Evolutionary conservation across 345 rosid species (phyloP).

Genomic region (Mangifera indica): DNA sequence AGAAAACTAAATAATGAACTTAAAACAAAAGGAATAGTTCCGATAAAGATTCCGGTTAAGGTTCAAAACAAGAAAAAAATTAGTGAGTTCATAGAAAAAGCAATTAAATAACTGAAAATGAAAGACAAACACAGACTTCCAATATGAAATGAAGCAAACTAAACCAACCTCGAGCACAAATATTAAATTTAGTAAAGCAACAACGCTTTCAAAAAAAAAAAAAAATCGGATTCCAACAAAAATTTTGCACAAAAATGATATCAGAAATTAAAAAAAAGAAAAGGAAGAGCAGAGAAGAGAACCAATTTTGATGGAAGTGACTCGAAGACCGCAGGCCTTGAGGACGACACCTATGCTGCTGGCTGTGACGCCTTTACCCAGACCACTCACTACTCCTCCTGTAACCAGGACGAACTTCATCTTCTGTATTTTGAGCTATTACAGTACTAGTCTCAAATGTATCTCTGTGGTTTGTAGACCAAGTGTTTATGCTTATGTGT

Average conservation of each 20-base stretch:
- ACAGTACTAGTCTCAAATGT: too few species aligned
- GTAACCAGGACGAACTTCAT: conserved; percentile 96
- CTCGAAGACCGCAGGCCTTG: conserved; percentile 90
- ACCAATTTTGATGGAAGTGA: conserved; percentile 98
- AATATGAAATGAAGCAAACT: not conserved
- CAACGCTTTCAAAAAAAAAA: too few species aligned
- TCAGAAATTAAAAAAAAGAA: not conserved
- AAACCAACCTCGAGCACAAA: not conserved
- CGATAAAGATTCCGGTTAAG: not conserved
- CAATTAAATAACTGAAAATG: not conserved
- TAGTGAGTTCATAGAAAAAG: not conserved
- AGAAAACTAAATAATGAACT: not conserved
- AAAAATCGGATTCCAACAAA: not conserved
- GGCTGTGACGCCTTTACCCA: conserved; percentile 97
- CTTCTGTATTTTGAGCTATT: conserved; percentile 1
- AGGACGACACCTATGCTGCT: conserved; percentile 97
- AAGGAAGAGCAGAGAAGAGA: not conserved
- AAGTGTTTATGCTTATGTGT: conserved; percentile 45
- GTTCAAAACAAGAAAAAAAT: not conserved
- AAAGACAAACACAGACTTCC: not conserved
- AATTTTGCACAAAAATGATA: not conserved
- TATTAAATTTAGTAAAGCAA: not conserved
- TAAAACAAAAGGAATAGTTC: not conserved
- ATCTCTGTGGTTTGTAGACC: not conserved
- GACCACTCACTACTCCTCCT: conserved; percentile 98